phyloP scores from a whole-genome alignment of 2,329 filamentous ascomycete genomes.

The Fusarium poae region DNA sequence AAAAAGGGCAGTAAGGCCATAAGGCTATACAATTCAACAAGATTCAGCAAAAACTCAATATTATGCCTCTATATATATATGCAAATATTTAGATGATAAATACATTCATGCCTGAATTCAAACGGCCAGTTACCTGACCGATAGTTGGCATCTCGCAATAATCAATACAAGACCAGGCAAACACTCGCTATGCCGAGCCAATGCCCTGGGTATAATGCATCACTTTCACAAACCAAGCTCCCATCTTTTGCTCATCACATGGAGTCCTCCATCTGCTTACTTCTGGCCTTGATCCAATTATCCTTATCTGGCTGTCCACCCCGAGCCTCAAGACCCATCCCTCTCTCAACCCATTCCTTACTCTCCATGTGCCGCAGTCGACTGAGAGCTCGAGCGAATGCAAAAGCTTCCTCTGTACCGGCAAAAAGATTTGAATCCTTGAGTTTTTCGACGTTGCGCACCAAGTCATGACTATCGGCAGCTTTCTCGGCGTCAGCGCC shows the following conservation, averaged over 20 bases:
- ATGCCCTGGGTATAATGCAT: slow-evolving; percentile 50
- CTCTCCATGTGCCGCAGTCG: slow-evolving; percentile 93
- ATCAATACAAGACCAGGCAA: slow-evolving; percentile 46
- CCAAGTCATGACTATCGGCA: slow-evolving; percentile 84
- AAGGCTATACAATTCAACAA: no score
- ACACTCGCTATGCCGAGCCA: slow-evolving; percentile 47
- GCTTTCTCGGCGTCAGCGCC: slow-evolving; percentile 66
- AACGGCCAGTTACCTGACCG: slow-evolving; percentile 19
- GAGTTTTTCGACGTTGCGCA: slow-evolving; percentile 84
- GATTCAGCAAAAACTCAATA: no score
- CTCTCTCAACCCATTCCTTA: slow-evolving; percentile 92
- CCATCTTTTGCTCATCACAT: slow-evolving; percentile 60
- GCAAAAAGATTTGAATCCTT: slow-evolving; percentile 90
- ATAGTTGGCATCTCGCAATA: slow-evolving; percentile 31
- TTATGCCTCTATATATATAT: slow-evolving; percentile 16
- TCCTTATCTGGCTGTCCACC: slow-evolving; percentile 76
- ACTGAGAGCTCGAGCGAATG: slow-evolving; percentile 89
- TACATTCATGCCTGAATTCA: slow-evolving; percentile 27
- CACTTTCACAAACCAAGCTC: slow-evolving; percentile 25
- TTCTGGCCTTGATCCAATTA: slow-evolving; percentile 74
- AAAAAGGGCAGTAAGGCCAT: no score
- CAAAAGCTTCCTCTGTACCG: slow-evolving; percentile 96
- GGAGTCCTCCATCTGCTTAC: slow-evolving; percentile 76
- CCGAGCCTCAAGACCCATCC: slow-evolving; percentile 72
- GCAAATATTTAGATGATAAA: slow-evolving; percentile 11